Conservation (phyloP, 2,329 filamentous ascomycete species). For the Aaosphaeria pasadenensis region DNA sequence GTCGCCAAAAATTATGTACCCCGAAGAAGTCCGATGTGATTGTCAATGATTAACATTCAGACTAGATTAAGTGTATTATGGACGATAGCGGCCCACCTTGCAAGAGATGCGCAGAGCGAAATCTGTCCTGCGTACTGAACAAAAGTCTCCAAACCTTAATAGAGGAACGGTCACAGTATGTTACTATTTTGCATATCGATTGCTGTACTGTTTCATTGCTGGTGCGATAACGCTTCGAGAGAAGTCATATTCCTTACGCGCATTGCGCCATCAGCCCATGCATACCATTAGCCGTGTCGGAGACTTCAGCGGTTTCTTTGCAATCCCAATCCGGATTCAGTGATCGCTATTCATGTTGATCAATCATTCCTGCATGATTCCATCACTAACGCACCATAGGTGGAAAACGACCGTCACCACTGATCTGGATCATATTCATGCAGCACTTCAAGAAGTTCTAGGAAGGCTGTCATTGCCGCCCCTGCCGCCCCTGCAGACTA, state of each 20-base stretch:
- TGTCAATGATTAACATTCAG: conserved; percentile 2
- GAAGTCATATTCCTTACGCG: too few species aligned
- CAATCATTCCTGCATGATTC: too few species aligned
- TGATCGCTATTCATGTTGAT: too few species aligned
- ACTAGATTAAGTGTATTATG: conserved; percentile 53
- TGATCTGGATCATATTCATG: conserved; percentile 30
- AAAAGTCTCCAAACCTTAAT: conserved; percentile 51
- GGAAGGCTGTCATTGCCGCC: conserved; percentile 37
- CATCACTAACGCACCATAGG: conserved; percentile 10
- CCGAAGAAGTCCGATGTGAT: conserved; percentile 1
- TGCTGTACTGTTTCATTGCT: neutral
- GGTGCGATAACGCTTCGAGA: too few species aligned
- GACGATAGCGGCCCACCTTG: conserved; percentile 47
- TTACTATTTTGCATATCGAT: conserved; percentile 3
- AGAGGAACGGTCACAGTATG: conserved; percentile 41
- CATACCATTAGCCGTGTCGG: too few species aligned
- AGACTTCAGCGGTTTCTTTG: too few species aligned
- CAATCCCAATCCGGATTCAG: too few species aligned
- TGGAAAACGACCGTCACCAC: conserved; percentile 22
- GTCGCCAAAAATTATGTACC: conserved; percentile 46
- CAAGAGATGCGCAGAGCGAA: conserved; percentile 49
- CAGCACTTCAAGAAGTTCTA: conserved; percentile 41
- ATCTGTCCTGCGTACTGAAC: conserved; percentile 51
- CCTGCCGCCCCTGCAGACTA: conserved; percentile 34
- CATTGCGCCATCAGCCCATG: too few species aligned